Evolutionary conservation across 2,329 filamentous ascomycete species (phyloP).

Genomic region (Ophioceras dolichostomum): DNA sequence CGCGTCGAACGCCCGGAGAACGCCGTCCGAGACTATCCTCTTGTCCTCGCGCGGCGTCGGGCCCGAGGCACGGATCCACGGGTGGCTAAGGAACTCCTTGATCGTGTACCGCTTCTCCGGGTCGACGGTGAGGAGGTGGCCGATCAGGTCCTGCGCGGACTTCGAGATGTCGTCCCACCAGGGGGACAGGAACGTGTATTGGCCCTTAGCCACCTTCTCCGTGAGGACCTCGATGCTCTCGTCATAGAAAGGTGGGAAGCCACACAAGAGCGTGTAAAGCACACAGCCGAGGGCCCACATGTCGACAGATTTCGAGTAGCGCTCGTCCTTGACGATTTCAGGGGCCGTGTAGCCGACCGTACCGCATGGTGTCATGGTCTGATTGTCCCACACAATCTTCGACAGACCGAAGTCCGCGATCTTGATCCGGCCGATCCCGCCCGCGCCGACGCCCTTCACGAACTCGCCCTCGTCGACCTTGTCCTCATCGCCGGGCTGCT

Average conservation of each 20-base stretch:
- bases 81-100: constrained; percentile 82
- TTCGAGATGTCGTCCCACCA: constrained; percentile 99
- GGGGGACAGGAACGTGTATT: constrained; percentile 94
- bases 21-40: constrained; percentile 28
- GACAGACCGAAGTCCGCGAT: constrained; percentile 96
- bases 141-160: constrained; percentile 85
- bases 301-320: constrained; percentile 96
- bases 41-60: constrained; percentile 47
- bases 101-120: constrained; percentile 94
- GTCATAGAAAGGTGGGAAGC: constrained; percentile 97
- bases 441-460: constrained; percentile 64
- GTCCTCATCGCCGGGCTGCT: constrained; percentile 82
- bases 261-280: constrained; percentile 89
- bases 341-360: constrained; percentile 97
- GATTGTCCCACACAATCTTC: constrained; percentile 95
- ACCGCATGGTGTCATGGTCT: constrained; percentile 98
- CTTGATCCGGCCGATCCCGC: constrained; percentile 91
- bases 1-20: constrained; percentile 45
- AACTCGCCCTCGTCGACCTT: constrained; percentile 97
- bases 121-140: constrained; percentile 86
- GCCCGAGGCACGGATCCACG: constrained; percentile 69
- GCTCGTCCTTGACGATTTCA: constrained; percentile 97
- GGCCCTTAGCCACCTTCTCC: constrained; percentile 91
- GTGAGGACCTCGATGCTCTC: constrained; percentile 95
- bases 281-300: constrained; percentile 99